Base-by-base conservation (phyloP, 2,329 filamentous ascomycete genomes). In the Leptoxyphium fumago region DNA sequence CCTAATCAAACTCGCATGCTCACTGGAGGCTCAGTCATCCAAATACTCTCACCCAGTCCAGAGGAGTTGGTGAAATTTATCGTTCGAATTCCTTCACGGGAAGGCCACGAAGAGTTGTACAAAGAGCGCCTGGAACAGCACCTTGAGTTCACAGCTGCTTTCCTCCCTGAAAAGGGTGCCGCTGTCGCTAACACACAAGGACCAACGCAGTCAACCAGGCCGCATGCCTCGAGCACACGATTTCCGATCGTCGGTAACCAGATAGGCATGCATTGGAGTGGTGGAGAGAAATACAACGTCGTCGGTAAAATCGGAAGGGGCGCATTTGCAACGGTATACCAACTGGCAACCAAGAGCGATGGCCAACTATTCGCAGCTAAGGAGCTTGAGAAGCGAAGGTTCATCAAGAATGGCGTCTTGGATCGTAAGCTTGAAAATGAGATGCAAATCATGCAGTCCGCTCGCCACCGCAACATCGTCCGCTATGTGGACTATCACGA, bases 381-480 rank as follows among this genome's bases (percentile, higher is more conserved):
- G 61, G 87, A 96, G 62, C 75, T 98, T 3, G 87, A 95, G 62
- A 96, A 95, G 66, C 78, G 84, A 43, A 79, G 80, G 14, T 94
- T 95, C 58, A 84, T 94, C 69, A 94, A 94, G 66, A 91, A 94
- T 54, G 88, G 87, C 2, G 72, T 88, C 15, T 64, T 94, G 17
- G 87, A 94, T 55, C 81, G 87, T 52, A 94, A 93, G 61, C 82
- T 96, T 11, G 85, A 95, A 58, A 95, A 93, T 55, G 91, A 98
- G 65, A 89, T 98, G 81, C 83, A 78, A 51, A 96, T 98, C 54
- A 96, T 98, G 86, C 78, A 82, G 55, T 75, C 72, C 43, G 74
- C 96, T 42, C 71, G 80, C 43, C 91, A 98, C 67, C 75, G 78
- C 2, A 89, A 96, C 55, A 88, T 98, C 54, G 89, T 98, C 38